Conservation (phyloP, 331 rosid genomes). For the Quercus phellos region DNA sequence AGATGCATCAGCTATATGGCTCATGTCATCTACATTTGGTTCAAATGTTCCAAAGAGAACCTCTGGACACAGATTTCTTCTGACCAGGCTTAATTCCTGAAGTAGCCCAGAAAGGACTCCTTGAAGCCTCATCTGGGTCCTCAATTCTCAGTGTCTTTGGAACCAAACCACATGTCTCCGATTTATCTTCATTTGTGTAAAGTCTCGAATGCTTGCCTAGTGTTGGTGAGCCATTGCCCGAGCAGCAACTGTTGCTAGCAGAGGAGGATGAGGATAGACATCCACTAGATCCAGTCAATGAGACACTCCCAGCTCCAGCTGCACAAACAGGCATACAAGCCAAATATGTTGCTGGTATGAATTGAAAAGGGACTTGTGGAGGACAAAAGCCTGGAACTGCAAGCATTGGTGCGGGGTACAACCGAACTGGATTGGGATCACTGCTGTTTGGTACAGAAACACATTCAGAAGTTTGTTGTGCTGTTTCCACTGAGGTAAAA, state of each 20-base stretch:
- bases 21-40: slow-evolving; percentile 33
- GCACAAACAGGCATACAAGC: slow-evolving; percentile 35
- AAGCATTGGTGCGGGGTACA: slow-evolving; percentile 39
- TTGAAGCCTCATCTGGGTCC: slow-evolving; percentile 38
- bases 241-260: slow-evolving; percentile 36
- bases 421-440: slow-evolving; percentile 34
- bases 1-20: slow-evolving; percentile 23
- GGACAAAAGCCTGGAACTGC: slow-evolving; percentile 46
- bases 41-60: slow-evolving; percentile 6
- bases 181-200: slow-evolving; percentile 31
- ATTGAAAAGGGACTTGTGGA: slow-evolving; percentile 41
- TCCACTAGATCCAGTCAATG: slow-evolving; percentile 28
- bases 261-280: slow-evolving; percentile 42
- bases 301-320: slow-evolving; percentile 25
- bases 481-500: slow-evolving; percentile 19
- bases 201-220: slow-evolving; percentile 59
- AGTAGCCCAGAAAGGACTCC: slow-evolving; percentile 34
- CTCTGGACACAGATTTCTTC: slow-evolving; percentile 11
- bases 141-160: slow-evolving; percentile 45
- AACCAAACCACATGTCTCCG: slow-evolving; percentile 33
- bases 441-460: slow-evolving; percentile 11
- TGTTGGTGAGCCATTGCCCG: slow-evolving; percentile 35
- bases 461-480: slow-evolving; percentile 22
- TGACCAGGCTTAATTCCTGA: slow-evolving; percentile 28
- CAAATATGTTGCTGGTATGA: slow-evolving; percentile 45